Percentiles rank a stretch among this genome's conserved stretches.
These are phyloP conservation scores for Debaryomycetaceae sp. DNA, from an alignment of 1,139 yeast genomes.

Conservation along the genomic window DNA sequence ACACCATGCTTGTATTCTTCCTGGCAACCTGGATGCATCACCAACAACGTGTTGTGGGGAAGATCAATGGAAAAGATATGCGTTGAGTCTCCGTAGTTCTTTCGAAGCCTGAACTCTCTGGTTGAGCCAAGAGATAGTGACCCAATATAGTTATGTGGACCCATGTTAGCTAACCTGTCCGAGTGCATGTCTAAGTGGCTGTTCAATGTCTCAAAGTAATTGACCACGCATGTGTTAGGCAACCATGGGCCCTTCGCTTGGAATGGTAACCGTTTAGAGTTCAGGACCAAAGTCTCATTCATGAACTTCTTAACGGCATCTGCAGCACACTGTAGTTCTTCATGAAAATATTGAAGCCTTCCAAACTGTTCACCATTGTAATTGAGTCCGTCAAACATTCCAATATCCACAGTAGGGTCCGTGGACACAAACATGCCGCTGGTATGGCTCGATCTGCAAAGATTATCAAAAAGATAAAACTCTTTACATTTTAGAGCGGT, in stretches of 20 bases:
- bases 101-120: slow-evolving; percentile 57
- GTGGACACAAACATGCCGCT: slow-evolving; percentile 34
- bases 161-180: slow-evolving; percentile 65
- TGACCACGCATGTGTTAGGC: slow-evolving; percentile 53
- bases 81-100: slow-evolving; percentile 22
- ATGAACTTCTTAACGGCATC: slow-evolving; percentile 41
- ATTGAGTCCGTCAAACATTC: slow-evolving; percentile 11
- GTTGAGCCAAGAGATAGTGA: slow-evolving; percentile 67
- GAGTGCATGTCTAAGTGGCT: slow-evolving; percentile 70
- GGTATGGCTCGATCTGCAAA: slow-evolving; percentile 53
- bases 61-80: slow-evolving; percentile 50
- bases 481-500: slow-evolving; percentile 33
- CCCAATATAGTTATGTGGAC: slow-evolving; percentile 66
- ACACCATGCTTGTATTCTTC: slow-evolving; percentile 63
- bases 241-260: slow-evolving; percentile 37
- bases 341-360: slow-evolving; percentile 27
- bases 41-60: slow-evolving; percentile 61
- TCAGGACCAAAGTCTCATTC: slow-evolving; percentile 29
- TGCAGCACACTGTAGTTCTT: slow-evolving; percentile 38
- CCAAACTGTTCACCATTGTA: slow-evolving; percentile 37
- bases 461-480: slow-evolving; percentile 60
- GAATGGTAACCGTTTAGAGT: slow-evolving; percentile 23
- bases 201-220: slow-evolving; percentile 46
- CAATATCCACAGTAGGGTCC: slow-evolving; percentile 7
- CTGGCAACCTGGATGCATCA: slow-evolving; percentile 78